phyloP scores from a whole-genome alignment of 2,329 filamentous ascomycete genomes.

The Xylaria sp. region DNA sequence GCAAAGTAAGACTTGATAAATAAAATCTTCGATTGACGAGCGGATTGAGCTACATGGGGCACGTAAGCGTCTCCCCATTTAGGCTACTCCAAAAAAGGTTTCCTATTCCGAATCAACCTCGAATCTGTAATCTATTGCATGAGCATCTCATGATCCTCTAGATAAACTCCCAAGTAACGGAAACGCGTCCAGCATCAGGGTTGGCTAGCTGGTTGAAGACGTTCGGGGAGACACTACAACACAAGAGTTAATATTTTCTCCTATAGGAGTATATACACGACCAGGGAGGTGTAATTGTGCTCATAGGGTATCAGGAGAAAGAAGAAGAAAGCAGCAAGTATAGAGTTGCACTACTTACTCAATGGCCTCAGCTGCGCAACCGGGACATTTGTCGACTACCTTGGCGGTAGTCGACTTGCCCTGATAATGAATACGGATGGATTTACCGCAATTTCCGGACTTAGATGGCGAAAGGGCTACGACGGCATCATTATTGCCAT shows the following conservation, averaged over 20 bases:
- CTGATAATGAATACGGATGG: conserved; percentile 40
- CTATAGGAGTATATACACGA: neutral
- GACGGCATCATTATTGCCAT: conserved; percentile 36
- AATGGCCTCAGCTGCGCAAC: conserved; percentile 40
- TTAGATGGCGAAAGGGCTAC: conserved; percentile 42
- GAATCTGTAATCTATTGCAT: neutral
- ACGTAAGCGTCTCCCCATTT: neutral
- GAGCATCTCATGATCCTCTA: conserved; percentile 14
- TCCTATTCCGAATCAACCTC: neutral
- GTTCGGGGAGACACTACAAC: conserved; percentile 39
- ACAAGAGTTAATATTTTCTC: neutral
- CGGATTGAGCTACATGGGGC: neutral
- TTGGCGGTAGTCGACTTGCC: conserved; percentile 41
- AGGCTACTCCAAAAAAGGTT: neutral
- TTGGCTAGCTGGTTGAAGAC: conserved; percentile 40
- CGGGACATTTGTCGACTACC: conserved; percentile 46
- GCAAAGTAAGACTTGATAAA: neutral
- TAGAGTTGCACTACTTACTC: conserved; percentile 32
- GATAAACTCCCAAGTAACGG: conserved; percentile 41
- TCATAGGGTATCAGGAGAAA: neutral
- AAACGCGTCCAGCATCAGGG: conserved; percentile 33
- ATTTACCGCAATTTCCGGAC: conserved; percentile 42
- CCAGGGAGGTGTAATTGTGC: neutral
- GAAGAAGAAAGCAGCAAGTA: neutral
- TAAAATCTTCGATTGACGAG: neutral